Evolutionary conservation across 2,329 filamentous ascomycete genomes (phyloP).

Genomic region (Aspergillus japonicus): DNA sequence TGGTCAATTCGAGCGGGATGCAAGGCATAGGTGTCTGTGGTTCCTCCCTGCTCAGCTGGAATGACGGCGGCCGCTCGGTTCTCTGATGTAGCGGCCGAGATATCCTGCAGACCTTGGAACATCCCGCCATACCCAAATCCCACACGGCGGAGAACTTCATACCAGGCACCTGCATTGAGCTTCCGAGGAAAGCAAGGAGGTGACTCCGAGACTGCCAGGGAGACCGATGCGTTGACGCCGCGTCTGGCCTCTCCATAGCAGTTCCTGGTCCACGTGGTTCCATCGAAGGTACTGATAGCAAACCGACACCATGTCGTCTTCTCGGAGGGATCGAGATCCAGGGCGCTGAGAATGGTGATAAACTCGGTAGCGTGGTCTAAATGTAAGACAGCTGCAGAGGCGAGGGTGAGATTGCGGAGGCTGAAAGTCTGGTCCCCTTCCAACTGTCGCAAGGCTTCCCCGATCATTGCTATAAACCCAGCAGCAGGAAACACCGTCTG

Average conservation of each 20-base stretch:
- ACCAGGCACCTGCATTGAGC: constrained; percentile 1
- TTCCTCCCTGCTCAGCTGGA: background rate
- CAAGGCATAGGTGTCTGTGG: background rate
- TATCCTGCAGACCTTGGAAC: constrained; percentile 10
- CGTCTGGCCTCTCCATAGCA: constrained; percentile 6
- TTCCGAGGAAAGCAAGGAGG: background rate
- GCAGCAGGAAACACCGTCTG: constrained; percentile 26
- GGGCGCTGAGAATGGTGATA: background rate
- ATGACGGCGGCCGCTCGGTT: background rate
- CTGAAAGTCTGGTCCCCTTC: background rate
- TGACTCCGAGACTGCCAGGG: background rate
- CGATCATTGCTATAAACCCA: constrained; percentile 25
- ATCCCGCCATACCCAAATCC: constrained; percentile 8
- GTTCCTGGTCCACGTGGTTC: constrained; percentile 9
- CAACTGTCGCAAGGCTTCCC: constrained; percentile 23
- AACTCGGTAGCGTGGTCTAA: background rate
- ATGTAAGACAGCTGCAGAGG: background rate
- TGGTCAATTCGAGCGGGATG: constrained; percentile 14
- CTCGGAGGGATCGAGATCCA: background rate
- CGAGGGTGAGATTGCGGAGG: background rate
- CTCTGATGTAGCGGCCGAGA: constrained; percentile 9
- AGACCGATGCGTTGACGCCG: background rate
- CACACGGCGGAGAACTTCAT: background rate
- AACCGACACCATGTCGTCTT: constrained; percentile 12
- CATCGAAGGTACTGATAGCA: constrained; percentile 8